Conservation (phyloP, 371 early-diverging fungal species). For the Mortierella sp. region DNA sequence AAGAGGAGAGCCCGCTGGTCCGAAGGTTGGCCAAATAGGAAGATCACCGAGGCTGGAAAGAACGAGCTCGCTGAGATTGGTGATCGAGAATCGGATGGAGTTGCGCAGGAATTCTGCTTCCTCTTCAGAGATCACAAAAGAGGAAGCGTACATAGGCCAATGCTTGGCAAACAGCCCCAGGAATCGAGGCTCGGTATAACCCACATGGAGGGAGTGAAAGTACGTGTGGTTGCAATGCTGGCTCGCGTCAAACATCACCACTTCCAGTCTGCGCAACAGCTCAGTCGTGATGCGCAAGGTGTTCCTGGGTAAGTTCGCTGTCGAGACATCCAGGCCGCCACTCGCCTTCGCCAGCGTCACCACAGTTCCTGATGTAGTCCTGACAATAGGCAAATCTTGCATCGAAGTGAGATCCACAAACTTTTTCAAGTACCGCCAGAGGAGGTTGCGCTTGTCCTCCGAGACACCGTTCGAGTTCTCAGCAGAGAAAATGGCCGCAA, state of each 20-base stretch:
- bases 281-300: not conserved
- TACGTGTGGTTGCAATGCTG: not conserved
- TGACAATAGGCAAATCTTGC: not conserved
- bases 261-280: not conserved
- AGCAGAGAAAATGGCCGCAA: not conserved
- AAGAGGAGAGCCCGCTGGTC: not conserved
- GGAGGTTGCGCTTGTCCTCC: not conserved
- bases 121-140: not conserved
- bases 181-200: not conserved
- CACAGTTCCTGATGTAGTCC: not conserved
- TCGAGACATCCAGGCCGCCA: not conserved
- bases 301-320: rapidly evolving
- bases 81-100: not conserved
- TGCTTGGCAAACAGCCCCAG: not conserved
- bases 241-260: not conserved
- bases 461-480: not conserved
- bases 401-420: not conserved
- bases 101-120: not conserved
- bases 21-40: not conserved
- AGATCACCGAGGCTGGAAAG: not conserved
- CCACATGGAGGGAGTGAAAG: not conserved
- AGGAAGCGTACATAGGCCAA: not conserved
- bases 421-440: not conserved
- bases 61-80: not conserved
- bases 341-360: not conserved